Conservation (phyloP, 1,139 yeast species). For the Blastobotrys arbuscula region DNA sequence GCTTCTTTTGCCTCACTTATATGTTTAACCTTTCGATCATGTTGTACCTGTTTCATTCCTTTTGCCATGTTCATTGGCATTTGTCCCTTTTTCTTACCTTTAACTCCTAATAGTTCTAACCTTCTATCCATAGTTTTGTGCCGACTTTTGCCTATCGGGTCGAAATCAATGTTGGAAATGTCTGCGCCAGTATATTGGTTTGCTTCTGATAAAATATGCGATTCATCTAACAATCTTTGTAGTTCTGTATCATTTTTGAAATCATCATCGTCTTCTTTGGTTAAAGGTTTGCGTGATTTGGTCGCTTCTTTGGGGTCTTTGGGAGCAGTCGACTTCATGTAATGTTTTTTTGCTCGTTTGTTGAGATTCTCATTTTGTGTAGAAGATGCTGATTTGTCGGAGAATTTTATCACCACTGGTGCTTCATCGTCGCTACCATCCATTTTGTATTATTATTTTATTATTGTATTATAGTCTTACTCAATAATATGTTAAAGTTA, state of each 20-base stretch:
- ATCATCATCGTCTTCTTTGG: conserved; percentile 30
- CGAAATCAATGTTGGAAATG: conserved; percentile 55
- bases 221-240: conserved; percentile 76
- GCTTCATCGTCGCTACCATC: conserved; percentile 9
- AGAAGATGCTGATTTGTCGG: conserved; percentile 31
- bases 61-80: conserved; percentile 87
- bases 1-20: conserved; percentile 82
- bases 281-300: conserved; percentile 15
- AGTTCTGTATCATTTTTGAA: conserved; percentile 76
- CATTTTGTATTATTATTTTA: not conserved
- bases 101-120: conserved; percentile 46
- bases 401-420: conserved; percentile 46
- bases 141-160: conserved; percentile 76
- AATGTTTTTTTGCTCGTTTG: conserved; percentile 42
- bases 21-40: conserved; percentile 47
- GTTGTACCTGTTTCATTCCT: conserved; percentile 64
- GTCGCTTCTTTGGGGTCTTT: conserved; percentile 29
- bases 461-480: too few relatives aligned
- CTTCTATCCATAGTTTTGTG: conserved; percentile 68
- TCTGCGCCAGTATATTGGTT: conserved; percentile 64
- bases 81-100: conserved; percentile 49
- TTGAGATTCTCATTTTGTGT: conserved; percentile 30
- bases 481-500: too few relatives aligned
- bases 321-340: conserved; percentile 41
- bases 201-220: conserved; percentile 69